A percentile compares a stretch with the other conserved stretches of the same genome.
These are phyloP conservation scores for Cladophialophora chaetospira DNA, from an alignment of 2,329 filamentous ascomycete genomes.

Conservation along the genomic window DNA sequence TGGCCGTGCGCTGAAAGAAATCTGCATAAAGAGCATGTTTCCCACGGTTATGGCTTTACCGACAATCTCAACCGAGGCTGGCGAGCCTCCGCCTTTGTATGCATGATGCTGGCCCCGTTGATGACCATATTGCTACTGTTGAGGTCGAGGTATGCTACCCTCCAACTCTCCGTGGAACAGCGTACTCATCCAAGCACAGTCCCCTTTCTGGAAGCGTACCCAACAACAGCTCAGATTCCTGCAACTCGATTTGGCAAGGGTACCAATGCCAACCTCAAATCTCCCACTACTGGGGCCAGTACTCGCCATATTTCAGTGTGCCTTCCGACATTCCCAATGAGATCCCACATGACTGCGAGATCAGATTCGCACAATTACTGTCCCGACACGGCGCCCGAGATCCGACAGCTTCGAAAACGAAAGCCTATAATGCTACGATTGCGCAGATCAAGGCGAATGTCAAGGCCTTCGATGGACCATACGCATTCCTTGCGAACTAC, in stretches of 20 bases:
- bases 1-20: neutral
- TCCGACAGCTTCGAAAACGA: conserved; percentile 9
- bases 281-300: conserved; percentile 13
- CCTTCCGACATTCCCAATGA: conserved; percentile 5
- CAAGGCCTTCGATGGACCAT: neutral
- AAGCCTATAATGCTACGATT: conserved; percentile 5
- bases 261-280: conserved; percentile 8
- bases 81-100: conserved; percentile 3
- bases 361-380: conserved; percentile 7
- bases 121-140: neutral
- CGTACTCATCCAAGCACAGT: neutral
- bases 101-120: conserved; percentile 1
- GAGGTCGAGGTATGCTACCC: conserved; percentile 4
- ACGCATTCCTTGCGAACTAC: conserved; percentile 5
- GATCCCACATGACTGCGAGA: neutral
- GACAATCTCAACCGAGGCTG: neutral
- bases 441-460: conserved; percentile 2
- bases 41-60: neutral
- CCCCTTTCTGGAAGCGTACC: neutral
- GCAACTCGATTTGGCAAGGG: neutral
- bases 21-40: neutral
- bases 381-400: conserved; percentile 10
- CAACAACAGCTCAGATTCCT: neutral
- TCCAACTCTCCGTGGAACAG: neutral
- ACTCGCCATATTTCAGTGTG: conserved; percentile 8